These are phyloP conservation scores for Castanea sativa DNA, from an alignment of 306 rosid genomes.

Conservation along the genomic window DNA sequence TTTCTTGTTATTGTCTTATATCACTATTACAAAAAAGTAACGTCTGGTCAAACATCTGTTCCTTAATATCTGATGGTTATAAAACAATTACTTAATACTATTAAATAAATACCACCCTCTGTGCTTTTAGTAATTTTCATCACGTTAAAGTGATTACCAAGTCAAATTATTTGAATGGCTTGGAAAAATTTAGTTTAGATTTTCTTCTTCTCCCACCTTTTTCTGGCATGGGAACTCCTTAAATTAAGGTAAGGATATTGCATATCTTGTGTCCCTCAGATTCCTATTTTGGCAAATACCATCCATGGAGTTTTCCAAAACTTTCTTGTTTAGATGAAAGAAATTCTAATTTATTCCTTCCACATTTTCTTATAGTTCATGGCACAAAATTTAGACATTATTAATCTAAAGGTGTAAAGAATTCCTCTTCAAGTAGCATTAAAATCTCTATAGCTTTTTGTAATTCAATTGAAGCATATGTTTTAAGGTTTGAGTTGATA, in stretches of 20 bases:
- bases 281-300: not conserved
- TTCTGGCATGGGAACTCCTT: not conserved
- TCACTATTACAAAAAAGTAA: not conserved
- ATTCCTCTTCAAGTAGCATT: not conserved
- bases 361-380: not conserved
- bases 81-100: no score
- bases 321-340: not conserved
- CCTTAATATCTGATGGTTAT: not conserved
- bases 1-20: not conserved
- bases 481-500: not conserved
- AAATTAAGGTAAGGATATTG: not conserved
- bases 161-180: not conserved
- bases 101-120: no score
- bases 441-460: not conserved
- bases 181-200: not conserved
- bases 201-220: not conserved
- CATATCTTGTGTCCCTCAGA: not conserved
- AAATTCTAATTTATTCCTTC: not conserved
- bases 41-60: not conserved
- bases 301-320: not conserved
- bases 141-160: not conserved
- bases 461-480: not conserved
- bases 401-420: not conserved
- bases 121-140: not conserved
- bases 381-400: not conserved